Percentiles rank a stretch among this genome's conserved stretches.
These are phyloP conservation scores for Quercus alba DNA, from an alignment of 306 rosid genomes.

Conservation along the genomic window DNA sequence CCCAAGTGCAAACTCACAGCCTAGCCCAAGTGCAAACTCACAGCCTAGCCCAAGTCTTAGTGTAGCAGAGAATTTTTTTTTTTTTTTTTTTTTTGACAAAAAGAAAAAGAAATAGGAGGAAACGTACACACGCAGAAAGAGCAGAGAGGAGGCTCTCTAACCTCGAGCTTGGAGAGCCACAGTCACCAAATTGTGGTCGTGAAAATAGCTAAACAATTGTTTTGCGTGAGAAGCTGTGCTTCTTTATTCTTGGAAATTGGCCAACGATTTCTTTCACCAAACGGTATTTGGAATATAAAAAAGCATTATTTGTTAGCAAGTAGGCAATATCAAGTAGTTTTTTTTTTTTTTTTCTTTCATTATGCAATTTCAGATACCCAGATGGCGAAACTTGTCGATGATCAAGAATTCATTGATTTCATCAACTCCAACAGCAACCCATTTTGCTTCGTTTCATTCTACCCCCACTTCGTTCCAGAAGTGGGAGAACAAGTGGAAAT, in stretches of 20 bases:
- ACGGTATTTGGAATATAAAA: not conserved
- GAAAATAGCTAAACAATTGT: not conserved
- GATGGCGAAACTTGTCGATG: constrained; percentile 50
- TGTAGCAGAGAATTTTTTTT: not conserved
- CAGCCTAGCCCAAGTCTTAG: not conserved
- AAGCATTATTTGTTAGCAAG: not conserved
- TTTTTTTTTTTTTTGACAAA: too few relatives aligned
- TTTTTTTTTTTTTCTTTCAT: not conserved
- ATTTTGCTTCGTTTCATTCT: constrained; percentile 56
- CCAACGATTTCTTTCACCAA: not conserved
- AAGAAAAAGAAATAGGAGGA: not conserved
- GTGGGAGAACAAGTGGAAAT: constrained; percentile 45
- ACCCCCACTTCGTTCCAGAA: constrained; percentile 49
- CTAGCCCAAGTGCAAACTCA: not conserved
- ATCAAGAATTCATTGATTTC: constrained; percentile 38
- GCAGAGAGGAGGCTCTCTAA: not conserved
- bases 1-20: not conserved
- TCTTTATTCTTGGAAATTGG: not conserved
- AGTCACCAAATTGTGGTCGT: not conserved
- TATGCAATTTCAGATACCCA: constrained; percentile 45
- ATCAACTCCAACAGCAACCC: constrained; percentile 15
- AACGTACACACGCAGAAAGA: not conserved
- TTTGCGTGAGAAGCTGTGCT: not conserved
- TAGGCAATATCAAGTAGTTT: not conserved
- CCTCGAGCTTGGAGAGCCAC: not conserved